Evolutionary conservation across 1,284 basidiomycete species (phyloP).

Genomic region (Rhodotorula sp.): DNA sequence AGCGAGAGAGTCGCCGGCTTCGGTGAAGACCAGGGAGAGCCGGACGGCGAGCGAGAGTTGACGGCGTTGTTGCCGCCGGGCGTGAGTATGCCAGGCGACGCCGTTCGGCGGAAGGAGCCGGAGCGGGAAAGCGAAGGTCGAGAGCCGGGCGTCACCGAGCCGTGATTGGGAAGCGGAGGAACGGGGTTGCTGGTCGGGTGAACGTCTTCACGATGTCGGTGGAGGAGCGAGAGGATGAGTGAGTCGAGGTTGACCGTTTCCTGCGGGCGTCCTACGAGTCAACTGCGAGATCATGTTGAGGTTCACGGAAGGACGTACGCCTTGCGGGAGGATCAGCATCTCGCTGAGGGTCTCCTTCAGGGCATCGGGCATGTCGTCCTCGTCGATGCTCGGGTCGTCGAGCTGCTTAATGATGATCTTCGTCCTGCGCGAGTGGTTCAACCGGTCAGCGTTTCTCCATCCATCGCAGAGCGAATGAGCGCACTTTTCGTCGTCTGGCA

Average conservation of each 20-base stretch:
- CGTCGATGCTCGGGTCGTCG: slow-evolving; percentile 35
- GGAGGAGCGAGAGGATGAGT: slow-evolving; percentile 40
- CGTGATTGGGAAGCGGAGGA: slow-evolving; percentile 36
- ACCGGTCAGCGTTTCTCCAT: neutral
- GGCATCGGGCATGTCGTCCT: slow-evolving; percentile 45
- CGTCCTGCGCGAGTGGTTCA: slow-evolving; percentile 8
- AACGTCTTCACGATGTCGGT: slow-evolving; percentile 42
- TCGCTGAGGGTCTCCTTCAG: slow-evolving; percentile 38
- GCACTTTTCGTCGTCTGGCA: slow-evolving; percentile 30
- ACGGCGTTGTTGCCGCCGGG: slow-evolving; percentile 9
- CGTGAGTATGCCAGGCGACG: slow-evolving; percentile 12
- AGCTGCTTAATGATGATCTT: slow-evolving; percentile 36
- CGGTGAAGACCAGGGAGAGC: slow-evolving; percentile 37
- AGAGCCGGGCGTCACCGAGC: slow-evolving; percentile 29
- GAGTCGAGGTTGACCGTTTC: slow-evolving; percentile 37
- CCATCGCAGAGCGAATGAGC: neutral
- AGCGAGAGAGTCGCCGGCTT: slow-evolving; percentile 21
- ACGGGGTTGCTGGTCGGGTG: slow-evolving; percentile 41
- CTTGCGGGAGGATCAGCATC: slow-evolving; percentile 27
- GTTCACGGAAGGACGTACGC: slow-evolving; percentile 10
- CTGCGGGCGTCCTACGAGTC: neutral
- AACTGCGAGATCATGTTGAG: neutral
- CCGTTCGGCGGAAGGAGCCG: slow-evolving; percentile 38
- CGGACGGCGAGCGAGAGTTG: slow-evolving; percentile 28
- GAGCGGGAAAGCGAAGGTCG: slow-evolving; percentile 42